Percentiles rank a stretch among this genome's conserved stretches.
Conservation (phyloP, 2,329 filamentous ascomycete genomes). For the Neofusicoccum sp. region DNA sequence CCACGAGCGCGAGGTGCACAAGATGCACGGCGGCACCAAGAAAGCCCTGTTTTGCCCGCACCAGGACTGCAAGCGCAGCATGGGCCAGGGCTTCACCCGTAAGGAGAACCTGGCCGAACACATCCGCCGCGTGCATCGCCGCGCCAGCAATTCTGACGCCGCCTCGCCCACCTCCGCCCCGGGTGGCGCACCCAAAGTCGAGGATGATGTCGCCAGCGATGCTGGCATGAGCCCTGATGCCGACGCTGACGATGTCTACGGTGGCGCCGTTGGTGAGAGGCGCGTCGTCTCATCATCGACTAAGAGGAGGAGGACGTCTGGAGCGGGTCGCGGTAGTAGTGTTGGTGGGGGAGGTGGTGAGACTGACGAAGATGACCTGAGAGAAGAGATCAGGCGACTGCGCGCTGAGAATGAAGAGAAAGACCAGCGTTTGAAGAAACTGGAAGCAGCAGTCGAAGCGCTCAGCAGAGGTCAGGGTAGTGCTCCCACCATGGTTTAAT, state of each 20-base stretch:
- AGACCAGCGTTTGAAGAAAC: constrained; percentile 35
- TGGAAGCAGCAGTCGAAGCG: constrained; percentile 32
- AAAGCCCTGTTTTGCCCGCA: constrained; percentile 86
- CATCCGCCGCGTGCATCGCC: constrained; percentile 75
- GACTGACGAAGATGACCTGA: constrained; percentile 31
- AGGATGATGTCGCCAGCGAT: constrained; percentile 1
- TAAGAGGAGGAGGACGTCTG: constrained; percentile 36
- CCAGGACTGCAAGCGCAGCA: constrained; percentile 81
- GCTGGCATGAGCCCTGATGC: constrained; percentile 19
- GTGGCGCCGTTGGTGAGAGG: constrained; percentile 30
- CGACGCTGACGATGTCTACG: constrained; percentile 26
- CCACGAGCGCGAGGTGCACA: constrained; percentile 91
- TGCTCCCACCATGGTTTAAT: neutral
- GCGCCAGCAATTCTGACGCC: constrained; percentile 28
- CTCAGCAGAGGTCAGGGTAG: constrained; percentile 10
- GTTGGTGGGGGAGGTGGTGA: constrained; percentile 25
- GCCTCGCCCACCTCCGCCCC: constrained; percentile 5
- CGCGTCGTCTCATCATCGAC: constrained; percentile 9
- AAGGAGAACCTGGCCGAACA: constrained; percentile 95
- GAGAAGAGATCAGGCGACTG: constrained; percentile 41
- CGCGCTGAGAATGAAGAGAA: constrained; percentile 42
- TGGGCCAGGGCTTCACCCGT: constrained; percentile 84
- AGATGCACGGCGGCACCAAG: constrained; percentile 83
- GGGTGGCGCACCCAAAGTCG: neutral
- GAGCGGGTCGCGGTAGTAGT: constrained; percentile 23